These are phyloP conservation scores for Dysphania ambrosioides DNA, from an alignment of 148 eudicot species.

Conservation along the genomic window DNA sequence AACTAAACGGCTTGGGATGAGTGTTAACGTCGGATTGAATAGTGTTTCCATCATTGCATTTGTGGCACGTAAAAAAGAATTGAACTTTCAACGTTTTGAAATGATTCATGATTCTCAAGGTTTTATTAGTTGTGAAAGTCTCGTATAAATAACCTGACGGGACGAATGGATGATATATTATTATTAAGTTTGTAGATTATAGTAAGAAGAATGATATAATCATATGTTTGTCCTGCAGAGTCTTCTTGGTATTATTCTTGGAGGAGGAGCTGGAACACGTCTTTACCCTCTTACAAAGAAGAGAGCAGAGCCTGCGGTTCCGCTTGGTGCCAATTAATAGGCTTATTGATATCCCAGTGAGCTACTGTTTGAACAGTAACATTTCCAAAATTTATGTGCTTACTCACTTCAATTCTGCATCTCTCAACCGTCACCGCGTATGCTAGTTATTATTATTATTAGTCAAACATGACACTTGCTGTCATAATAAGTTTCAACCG, in stretches of 20 bases:
- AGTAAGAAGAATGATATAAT: not conserved
- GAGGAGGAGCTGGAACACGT: slow-evolving; percentile 99
- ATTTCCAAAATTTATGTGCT: slow-evolving; percentile 83
- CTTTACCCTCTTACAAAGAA: slow-evolving; percentile 90
- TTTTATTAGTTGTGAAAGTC: no score
- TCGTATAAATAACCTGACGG: no score
- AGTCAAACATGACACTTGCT: no score
- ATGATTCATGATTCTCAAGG: not conserved
- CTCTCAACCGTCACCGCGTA: slow-evolving; percentile 93
- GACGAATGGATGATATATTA: not conserved
- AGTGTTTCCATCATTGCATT: no score
- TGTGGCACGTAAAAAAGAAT: no score
- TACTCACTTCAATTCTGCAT: slow-evolving; percentile 93
- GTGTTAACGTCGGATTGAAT: no score
- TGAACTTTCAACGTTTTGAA: no score
- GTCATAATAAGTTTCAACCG: no score
- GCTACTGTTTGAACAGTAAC: slow-evolving; percentile 93
- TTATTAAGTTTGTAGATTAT: no score
- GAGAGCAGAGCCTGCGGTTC: slow-evolving; percentile 95
- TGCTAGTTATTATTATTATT: no score
- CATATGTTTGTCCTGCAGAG: slow-evolving; percentile 41
- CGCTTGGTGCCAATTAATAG: slow-evolving; percentile 88
- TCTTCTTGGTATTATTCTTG: slow-evolving; percentile 95
- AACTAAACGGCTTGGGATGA: no score
- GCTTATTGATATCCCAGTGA: slow-evolving; percentile 89